A percentile compares a stretch with the other conserved stretches of the same genome.
phyloP scores from a whole-genome alignment of 2,329 filamentous ascomycete genomes.

The Aureobasidium pullulans region DNA sequence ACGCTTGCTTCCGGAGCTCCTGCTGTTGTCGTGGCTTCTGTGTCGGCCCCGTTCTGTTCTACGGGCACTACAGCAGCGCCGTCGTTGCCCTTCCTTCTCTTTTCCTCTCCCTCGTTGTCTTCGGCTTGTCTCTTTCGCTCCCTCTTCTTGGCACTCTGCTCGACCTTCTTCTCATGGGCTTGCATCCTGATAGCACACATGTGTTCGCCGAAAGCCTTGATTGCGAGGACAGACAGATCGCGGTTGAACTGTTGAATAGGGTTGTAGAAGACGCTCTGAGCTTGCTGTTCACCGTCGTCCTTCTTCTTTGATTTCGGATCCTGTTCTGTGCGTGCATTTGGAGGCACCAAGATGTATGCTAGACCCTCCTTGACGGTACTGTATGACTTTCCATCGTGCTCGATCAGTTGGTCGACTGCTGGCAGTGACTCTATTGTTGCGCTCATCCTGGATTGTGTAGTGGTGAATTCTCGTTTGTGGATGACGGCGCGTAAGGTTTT shows the following conservation, averaged over 20 bases:
- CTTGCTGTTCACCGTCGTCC: conserved; percentile 50
- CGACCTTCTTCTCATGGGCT: conserved; percentile 9
- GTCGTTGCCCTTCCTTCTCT: conserved; percentile 27
- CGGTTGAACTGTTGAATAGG: conserved; percentile 99
- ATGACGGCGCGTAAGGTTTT: neutral
- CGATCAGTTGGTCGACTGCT: conserved; percentile 24
- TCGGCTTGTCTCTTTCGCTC: conserved; percentile 26
- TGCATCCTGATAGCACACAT: conserved; percentile 21
- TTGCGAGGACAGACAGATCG: conserved; percentile 85
- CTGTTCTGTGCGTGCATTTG: conserved; percentile 40
- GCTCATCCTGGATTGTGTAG: neutral
- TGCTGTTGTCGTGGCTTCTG: conserved; percentile 12
- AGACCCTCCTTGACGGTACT: conserved; percentile 58
- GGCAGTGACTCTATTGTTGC: conserved; percentile 19
- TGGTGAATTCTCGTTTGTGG: neutral
- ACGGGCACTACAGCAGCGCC: conserved; percentile 9
- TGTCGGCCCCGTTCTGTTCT: conserved; percentile 17
- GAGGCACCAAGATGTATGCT: conserved; percentile 60
- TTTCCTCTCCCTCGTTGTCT: conserved; percentile 28
- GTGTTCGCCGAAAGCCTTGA: conserved; percentile 79
- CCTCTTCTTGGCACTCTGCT: conserved; percentile 5
- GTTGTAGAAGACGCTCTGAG: conserved; percentile 90
- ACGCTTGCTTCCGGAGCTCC: neutral
- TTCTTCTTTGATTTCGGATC: conserved; percentile 33
- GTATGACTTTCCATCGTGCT: conserved; percentile 28